Base-by-base conservation (phyloP, 2,329 filamentous ascomycete genomes). In the Bretziella fagacearum region DNA sequence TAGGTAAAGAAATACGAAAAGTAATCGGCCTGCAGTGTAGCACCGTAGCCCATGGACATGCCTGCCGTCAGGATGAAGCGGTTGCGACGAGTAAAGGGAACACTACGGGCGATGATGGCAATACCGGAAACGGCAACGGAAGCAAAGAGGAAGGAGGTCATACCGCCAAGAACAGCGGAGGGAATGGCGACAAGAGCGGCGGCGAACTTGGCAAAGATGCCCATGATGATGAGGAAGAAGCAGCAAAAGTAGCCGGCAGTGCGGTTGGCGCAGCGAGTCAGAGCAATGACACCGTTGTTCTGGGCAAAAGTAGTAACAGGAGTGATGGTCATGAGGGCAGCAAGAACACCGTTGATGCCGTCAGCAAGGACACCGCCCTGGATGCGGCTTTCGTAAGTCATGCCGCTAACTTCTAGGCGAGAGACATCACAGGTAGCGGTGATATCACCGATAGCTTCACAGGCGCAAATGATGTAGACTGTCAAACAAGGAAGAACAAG, bases 391-490 rank as follows among this genome's bases (percentile, higher is more conserved):
- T 87, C 81, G 62, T 84, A 87, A 23, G 75, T 63, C 43, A 68
- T 63, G 53, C 83, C 83, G 20, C 81, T 73, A 43, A 87, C 79
- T 58, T 85, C 78, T 26, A 87, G 71, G 23, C 74, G 73, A 1
- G 79, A 84, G 10, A 89, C 82, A 56, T 89, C 83, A 60, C 81
- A 87, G 1, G 82, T 86, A 0, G 83, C 83, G 0, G 81, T 84
- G 56, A 87, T 81, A 53, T 85, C 81, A 29, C 82, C 81, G 45
- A 89, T 85, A 44, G 82, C 77, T 59, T 87, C 82, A 62, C 82
- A 84, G 20, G 81, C 79, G 48, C 80, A 73, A 51, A 86, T 79
- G 54, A 87, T 73, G 58, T 74, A 81, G 20, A 81, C 71, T 1
- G 76, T 74, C 39, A 89, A 60, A 18, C 86, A 58, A 0, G 83